Evolutionary conservation across 805 yeast species (phyloP), one percentile per base, ranked within the genome.

Genomic region (Komagataella ulmi): DNA sequence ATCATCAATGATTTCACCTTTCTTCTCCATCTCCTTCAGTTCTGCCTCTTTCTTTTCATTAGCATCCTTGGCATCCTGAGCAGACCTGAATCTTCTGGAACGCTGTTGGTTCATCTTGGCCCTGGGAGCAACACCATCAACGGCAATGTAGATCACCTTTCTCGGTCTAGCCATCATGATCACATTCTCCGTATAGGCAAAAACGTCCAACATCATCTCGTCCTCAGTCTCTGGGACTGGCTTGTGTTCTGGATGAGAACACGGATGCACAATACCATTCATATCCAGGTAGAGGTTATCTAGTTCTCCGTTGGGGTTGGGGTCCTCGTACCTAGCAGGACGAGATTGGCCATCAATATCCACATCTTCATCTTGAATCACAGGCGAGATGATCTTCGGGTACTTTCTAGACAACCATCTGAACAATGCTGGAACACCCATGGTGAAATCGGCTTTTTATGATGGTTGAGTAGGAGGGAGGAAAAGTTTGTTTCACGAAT

Each of bases 191-290:
- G 99, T 93, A 64, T 93, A 93, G 58, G 81, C 82, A 69, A 93
- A 93, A 24, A 93, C 84, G 48, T 91, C 98, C 53, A 90, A 67
- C 72, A 93, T 81, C 99, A 93, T 93, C 62, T 93, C 97, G 54
- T 89, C 96, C 61, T 93, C 99, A 0, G 91, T 89, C 58, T 83
- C 95, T 10, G 99, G 99, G 0, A 99, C 84, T 0, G 97, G 96
- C 58, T 84, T 84, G 58, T 91, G 86, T 62, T 91, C 99, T 0
- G 99, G 99, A 66, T 93, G 99, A 2, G 97, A 85, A 73, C 98
- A 93, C 1, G 99, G 99, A 71, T 93, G 99, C 3, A 93, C 99
- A 62, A 93, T 93, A 72, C 98, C 99, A 64, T 93, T 93, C 99
- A 93, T 93, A 69, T 93, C 99, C 56, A 93, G 72, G 63, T 93